Base-by-base conservation (phyloP, 352 stramenopile genomes). In the Phytophthora nicotianae region DNA sequence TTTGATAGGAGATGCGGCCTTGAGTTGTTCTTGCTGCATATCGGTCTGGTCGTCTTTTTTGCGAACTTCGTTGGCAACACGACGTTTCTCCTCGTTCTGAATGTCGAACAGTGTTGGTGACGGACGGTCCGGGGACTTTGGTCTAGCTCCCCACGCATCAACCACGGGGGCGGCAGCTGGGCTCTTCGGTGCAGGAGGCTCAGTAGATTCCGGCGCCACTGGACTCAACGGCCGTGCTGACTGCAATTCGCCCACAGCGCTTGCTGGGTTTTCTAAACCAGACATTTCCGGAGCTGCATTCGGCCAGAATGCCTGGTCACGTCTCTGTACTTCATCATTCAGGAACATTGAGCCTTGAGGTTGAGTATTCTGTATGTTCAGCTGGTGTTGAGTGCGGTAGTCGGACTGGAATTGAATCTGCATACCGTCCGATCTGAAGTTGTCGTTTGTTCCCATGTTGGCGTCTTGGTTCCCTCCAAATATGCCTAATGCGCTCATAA, bases 401-500 rank as follows among this genome's bases (percentile, higher is more conserved):
- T 89, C 70, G 0, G 74, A 83, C 60, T 81, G 72, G 24, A 87
- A 90, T 41, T 75, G 77, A 20, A 68, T 60, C 26, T 80, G 68
- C 72, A 88, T 78, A 8, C 50, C 57, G 7, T 72, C 55, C 7
- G 61, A 65, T 35, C 57, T 65, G 50, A 79, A 79, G n/a, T 37
- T 69, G 57, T 75, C 70, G 16, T 66, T 65, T 26, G 32, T 57
- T 46, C 48, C 60, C 49, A 65, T 65, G 35, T 47, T 65, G 32
- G 29, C 57, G 6, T 65, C 57, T 55, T 79, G 65, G 14, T 59
- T 66, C 24, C 68, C 69, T 26, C 76, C 81, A 72, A 93, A 93
- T 5, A 91, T 81, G 20, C 81, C 81, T 5, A 93, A 46, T 1
- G 83, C 83, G 35, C 71, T 92, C 83, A 93, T 89, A 55, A 91